Evolutionary conservation across 2,329 filamentous ascomycete genomes (phyloP).

Genomic region (Trichophyton verrucosum): DNA sequence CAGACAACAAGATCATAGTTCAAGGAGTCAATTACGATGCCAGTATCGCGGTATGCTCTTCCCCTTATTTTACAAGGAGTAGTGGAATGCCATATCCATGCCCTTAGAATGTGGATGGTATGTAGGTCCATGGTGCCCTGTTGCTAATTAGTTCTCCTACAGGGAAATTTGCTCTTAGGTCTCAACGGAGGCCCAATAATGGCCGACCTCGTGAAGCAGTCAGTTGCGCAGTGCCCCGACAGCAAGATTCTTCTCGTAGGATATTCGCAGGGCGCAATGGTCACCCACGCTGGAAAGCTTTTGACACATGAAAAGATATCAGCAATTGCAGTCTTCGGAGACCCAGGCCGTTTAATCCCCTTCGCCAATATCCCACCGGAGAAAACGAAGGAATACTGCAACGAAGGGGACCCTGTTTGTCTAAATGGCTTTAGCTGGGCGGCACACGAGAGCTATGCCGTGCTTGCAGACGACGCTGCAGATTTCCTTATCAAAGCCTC

Average conservation of each 20-base stretch:
- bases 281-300: constrained; percentile 22
- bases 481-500: constrained; percentile 24
- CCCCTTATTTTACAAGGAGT: constrained; percentile 11
- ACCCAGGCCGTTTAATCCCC: constrained; percentile 33
- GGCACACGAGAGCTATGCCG: constrained; percentile 32
- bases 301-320: constrained; percentile 21
- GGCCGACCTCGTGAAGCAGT: constrained; percentile 21
- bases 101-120: background rate
- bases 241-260: constrained; percentile 26
- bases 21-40: constrained; percentile 26
- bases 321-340: constrained; percentile 35
- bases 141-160: constrained; percentile 17
- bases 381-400: constrained; percentile 40
- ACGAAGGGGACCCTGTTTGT: constrained; percentile 41
- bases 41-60: constrained; percentile 12
- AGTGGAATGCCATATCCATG: background rate
- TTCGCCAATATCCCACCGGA: constrained; percentile 29
- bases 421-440: constrained; percentile 32
- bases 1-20: constrained; percentile 19
- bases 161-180: constrained; percentile 21
- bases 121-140: background rate
- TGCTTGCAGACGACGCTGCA: constrained; percentile 27
- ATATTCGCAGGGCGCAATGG: constrained; percentile 27
- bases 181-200: constrained; percentile 21
- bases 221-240: constrained; percentile 21